Percentiles rank a stretch among this genome's conserved stretches.
Evolutionary conservation across 208 protist species (phyloP).

Genomic region (Trypanosoma grayi): DNA sequence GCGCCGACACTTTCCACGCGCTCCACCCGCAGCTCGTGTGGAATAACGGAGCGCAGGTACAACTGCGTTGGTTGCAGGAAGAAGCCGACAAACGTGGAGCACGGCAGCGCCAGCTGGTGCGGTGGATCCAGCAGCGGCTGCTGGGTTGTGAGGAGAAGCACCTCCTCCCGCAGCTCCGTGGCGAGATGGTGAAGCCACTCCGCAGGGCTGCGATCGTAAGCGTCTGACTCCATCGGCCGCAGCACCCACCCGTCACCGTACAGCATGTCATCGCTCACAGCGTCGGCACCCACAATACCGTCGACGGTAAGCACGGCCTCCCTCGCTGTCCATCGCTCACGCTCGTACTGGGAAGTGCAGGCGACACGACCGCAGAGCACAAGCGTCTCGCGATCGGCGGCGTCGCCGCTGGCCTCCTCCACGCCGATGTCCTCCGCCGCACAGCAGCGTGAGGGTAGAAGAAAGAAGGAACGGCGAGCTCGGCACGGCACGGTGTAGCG

Average conservation of each 20-base stretch:
- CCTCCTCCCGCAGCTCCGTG: slow-evolving; percentile 18
- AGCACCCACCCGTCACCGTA: slow-evolving; percentile 62
- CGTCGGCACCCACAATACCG: slow-evolving; percentile 1
- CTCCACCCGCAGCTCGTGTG: slow-evolving; percentile 47
- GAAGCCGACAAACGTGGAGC: slow-evolving; percentile 46
- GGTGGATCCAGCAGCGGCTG: slow-evolving; percentile 30
- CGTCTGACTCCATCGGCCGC: not conserved
- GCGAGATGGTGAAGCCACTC: slow-evolving; percentile 23
- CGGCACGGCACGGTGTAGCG: slow-evolving; percentile 18
- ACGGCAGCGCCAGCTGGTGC: slow-evolving; percentile 35
- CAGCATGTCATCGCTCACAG: slow-evolving; percentile 46
- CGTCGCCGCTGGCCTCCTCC: slow-evolving; percentile 7
- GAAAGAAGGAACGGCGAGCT: slow-evolving; percentile 32
- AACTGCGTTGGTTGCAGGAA: slow-evolving; percentile 31
- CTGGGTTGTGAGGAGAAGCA: slow-evolving; percentile 42
- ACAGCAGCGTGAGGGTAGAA: slow-evolving; percentile 27
- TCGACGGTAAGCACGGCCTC: slow-evolving; percentile 32
- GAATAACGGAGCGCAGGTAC: slow-evolving; percentile 52
- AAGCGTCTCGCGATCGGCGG: slow-evolving; percentile 4
- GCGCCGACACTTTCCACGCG: slow-evolving; percentile 23
- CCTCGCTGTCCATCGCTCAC: slow-evolving; percentile 12
- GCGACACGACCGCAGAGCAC: slow-evolving; percentile 22
- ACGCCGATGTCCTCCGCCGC: slow-evolving; percentile 26
- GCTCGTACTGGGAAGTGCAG: slow-evolving; percentile 7
- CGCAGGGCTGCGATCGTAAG: slow-evolving; percentile 4